Evolutionary conservation across 2,329 filamentous ascomycete genomes (phyloP), one percentile per base, ranked within the genome.

Genomic region (Camillea tinctor): DNA sequence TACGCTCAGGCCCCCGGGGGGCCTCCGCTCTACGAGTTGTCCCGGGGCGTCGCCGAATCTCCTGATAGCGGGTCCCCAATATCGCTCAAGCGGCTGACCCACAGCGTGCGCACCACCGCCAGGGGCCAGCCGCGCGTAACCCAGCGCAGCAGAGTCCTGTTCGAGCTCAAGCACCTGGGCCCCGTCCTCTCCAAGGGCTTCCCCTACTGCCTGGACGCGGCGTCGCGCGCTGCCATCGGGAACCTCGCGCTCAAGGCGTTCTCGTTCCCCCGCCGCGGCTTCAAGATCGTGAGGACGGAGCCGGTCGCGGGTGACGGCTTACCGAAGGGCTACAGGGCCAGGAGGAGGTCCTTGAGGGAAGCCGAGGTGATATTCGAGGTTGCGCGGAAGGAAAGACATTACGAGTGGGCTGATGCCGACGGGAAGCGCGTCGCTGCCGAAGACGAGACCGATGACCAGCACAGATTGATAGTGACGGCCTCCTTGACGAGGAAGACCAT

Each of bases 11-110:
- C 68, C 3, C 58, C 60, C 2, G 59, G 62, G 22, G 60, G 62
- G 17, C 50, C 64, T 2, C 58, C 63, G 2, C 64, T 72, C 8
- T 72, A 69, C 58, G 63, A 71, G 50, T 62, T 71, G 4, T 71
- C 67, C 44, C 65, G 66, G 15, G 67, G 68, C 52, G 54, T 72
- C 11, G 55, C 59, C 21, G 51, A 52, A 1, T 60, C 69, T 19
- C 55, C 62, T 2, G 62, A 65, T 23, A 58, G 64, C 5, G 68
- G 63, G 50, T 52, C 58, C 2, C 60, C 63, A 21, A 68, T 69
- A 0, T 61, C 66, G 22, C 62, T 72, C 50, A 60, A 68, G 21
- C 68, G 71, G 11, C 53, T 61, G 6, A 53, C 66, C n/a, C 59
- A 63, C 48, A 58, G 55, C 24, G 60, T 69, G 20, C 62, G 62